Evolutionary conservation across 805 yeast species (phyloP).

Genomic region (Wickerhamiella lipophila): DNA sequence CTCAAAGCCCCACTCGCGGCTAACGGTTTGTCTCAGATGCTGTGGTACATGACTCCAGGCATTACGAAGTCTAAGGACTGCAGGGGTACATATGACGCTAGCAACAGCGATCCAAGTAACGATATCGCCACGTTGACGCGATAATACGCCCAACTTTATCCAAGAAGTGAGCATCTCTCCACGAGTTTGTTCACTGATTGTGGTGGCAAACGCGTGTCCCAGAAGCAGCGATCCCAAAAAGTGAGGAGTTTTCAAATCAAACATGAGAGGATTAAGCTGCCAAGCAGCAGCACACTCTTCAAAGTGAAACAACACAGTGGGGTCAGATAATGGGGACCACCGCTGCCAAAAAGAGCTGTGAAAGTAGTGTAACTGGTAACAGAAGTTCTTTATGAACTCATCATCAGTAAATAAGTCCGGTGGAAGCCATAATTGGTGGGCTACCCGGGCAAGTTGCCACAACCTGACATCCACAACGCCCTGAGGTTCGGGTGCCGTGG

Average conservation of each 20-base stretch:
- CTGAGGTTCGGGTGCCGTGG: constrained; percentile 8
- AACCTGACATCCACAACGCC: constrained; percentile 3
- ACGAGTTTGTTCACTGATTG: constrained; percentile 30
- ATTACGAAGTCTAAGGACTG: constrained; percentile 56
- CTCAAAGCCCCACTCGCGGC: constrained; percentile 85
- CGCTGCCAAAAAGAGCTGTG: constrained; percentile 48
- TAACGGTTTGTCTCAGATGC: constrained; percentile 44
- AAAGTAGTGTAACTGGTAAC: constrained; percentile 51
- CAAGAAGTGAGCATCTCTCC: constrained; percentile 64
- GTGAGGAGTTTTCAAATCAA: constrained; percentile 60
- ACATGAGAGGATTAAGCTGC: constrained; percentile 50
- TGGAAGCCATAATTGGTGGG: constrained; percentile 20
- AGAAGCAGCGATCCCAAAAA: constrained; percentile 60
- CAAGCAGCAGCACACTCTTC: constrained; percentile 26
- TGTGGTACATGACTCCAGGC: constrained; percentile 66
- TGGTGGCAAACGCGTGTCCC: constrained; percentile 49
- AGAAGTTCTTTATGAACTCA: constrained; percentile 45
- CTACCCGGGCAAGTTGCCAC: constrained; percentile 8
- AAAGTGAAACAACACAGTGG: constrained; percentile 52
- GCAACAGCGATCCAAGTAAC: constrained; percentile 90
- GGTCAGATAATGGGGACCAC: constrained; percentile 76
- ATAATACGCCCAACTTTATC: constrained; percentile 68
- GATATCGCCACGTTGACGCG: constrained; percentile 80
- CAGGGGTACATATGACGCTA: constrained; percentile 66
- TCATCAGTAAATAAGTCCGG: constrained; percentile 41